phyloP scores from a whole-genome alignment of 2,329 filamentous ascomycete genomes.

The Scedosporium aurantiacum region DNA sequence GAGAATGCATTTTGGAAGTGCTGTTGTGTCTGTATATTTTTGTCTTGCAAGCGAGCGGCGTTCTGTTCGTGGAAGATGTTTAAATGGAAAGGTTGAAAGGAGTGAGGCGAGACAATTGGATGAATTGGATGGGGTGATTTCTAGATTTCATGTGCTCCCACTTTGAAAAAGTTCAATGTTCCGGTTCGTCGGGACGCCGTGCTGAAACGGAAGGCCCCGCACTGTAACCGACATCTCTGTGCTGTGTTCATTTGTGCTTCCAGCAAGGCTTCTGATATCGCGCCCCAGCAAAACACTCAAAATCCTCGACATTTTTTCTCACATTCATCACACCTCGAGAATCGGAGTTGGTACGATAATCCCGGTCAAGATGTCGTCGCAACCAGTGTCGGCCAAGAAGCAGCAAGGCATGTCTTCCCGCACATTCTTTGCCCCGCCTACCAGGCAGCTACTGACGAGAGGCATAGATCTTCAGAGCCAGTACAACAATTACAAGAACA shows the following conservation, averaged over 20 bases:
- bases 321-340: neutral
- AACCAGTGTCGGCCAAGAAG: constrained; percentile 52
- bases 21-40: too few species aligned
- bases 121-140: neutral
- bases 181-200: neutral
- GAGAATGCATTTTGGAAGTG: constrained; percentile 72
- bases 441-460: constrained; percentile 8
- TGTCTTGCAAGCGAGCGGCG: neutral
- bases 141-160: neutral
- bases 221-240: constrained; percentile 7
- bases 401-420: constrained; percentile 51
- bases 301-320: neutral
- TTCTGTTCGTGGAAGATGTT: neutral
- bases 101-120: neutral
- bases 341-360: neutral
- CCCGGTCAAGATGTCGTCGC: constrained; percentile 31
- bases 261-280: neutral
- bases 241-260: neutral
- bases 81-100: neutral
- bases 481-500: constrained; percentile 67
- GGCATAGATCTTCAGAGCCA: constrained; percentile 63
- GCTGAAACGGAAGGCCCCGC: neutral
- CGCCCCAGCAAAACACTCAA: neutral
- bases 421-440: constrained; percentile 3
- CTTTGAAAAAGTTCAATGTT: neutral